Evolutionary conservation across 1,284 basidiomycete species (phyloP).

Genomic region (Trichosporon inkin): DNA sequence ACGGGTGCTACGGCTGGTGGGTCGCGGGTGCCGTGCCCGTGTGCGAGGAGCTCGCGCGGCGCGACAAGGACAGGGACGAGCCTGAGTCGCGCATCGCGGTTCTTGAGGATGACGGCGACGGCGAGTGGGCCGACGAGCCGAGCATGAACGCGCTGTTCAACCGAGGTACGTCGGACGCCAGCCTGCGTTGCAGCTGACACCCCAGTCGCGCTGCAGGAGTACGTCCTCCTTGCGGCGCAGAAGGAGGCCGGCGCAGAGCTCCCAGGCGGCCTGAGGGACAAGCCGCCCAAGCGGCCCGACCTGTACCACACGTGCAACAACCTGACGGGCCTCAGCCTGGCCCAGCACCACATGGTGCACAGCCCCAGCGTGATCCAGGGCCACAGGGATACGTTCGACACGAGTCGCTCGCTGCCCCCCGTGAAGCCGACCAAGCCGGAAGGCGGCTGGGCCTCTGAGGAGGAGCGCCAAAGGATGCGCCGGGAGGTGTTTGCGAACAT

Average conservation of each 20-base stretch:
- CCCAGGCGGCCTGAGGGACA: constrained; percentile 83
- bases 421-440: constrained; percentile 24
- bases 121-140: constrained; percentile 28
- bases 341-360: constrained; percentile 70
- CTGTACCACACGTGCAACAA: constrained; percentile 90
- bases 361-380: constrained; percentile 53
- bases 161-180: constrained; percentile 35
- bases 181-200: constrained; percentile 13
- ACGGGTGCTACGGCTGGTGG: constrained; percentile 99
- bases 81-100: constrained; percentile 10
- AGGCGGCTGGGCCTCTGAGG: constrained; percentile 35
- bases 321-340: constrained; percentile 77
- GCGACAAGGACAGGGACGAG: constrained; percentile 29
- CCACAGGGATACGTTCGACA: constrained; percentile 45
- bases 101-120: constrained; percentile 29
- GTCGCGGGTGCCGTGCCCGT: constrained; percentile 85
- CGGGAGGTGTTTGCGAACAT: constrained; percentile 59
- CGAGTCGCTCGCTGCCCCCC: constrained; percentile 32
- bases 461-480: constrained; percentile 52
- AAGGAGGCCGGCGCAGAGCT: constrained; percentile 51
- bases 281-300: constrained; percentile 86
- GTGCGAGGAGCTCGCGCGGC: constrained; percentile 60
- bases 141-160: constrained; percentile 41
- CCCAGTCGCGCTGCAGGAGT: constrained; percentile 72
- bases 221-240: constrained; percentile 81